Evolutionary conservation across 768 basidiomycete species (phyloP).

Genomic region (Leccinellum albellum): DNA sequence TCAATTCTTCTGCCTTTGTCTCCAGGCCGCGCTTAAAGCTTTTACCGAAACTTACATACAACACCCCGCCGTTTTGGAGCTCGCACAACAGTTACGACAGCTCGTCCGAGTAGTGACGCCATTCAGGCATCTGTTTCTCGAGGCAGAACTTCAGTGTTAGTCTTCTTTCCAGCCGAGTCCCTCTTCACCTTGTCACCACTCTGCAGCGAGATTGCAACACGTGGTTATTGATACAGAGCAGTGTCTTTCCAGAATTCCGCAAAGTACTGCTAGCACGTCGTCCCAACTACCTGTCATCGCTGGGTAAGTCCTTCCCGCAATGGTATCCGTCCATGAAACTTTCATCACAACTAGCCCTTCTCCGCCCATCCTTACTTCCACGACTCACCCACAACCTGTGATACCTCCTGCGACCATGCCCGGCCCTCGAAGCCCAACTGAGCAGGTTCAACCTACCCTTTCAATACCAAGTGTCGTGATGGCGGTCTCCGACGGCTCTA

Average conservation of each 20-base stretch:
- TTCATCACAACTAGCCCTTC: background rate
- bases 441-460: background rate
- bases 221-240: slow-evolving; percentile 10
- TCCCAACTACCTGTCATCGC: background rate
- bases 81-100: slow-evolving; percentile 9
- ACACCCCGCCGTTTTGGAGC: background rate
- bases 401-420: background rate
- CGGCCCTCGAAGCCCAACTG: background rate
- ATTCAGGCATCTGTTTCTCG: slow-evolving; percentile 18
- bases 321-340: background rate
- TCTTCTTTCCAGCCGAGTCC: background rate
- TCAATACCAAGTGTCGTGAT: background rate
- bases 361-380: background rate
- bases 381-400: background rate
- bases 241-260: background rate
- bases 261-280: background rate
- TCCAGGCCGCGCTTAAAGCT: slow-evolving; percentile 20
- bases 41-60: slow-evolving; percentile 13
- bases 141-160: slow-evolving; percentile 23
- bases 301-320: slow-evolving; percentile 13
- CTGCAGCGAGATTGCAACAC: slow-evolving; percentile 19
- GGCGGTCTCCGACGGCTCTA: background rate
- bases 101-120: slow-evolving; percentile 23
- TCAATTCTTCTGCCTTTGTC: background rate
- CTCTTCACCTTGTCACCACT: background rate